Conservation (phyloP, 148 eudicot genomes). For the Selenicereus undatus region DNA sequence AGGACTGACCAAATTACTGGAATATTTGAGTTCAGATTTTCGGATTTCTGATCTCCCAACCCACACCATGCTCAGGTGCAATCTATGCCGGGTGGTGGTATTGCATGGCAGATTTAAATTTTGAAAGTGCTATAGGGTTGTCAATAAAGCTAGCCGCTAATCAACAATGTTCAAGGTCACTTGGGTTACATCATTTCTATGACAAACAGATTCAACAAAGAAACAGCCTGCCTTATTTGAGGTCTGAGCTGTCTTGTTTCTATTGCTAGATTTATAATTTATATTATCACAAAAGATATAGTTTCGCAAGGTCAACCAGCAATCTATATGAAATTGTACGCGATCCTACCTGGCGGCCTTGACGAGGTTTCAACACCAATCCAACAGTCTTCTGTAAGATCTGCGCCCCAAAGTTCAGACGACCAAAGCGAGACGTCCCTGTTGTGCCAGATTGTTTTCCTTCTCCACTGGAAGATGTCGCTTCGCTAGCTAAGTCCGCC, state of each 20-base stretch:
- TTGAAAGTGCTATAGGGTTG: not conserved
- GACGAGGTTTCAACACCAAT: slow-evolving; percentile 73
- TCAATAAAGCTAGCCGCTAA: not conserved
- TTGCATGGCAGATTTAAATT: no score
- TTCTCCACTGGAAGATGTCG: slow-evolving; percentile 40
- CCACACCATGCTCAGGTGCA: no score
- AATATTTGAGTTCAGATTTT: not conserved
- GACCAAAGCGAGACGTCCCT: slow-evolving; percentile 62
- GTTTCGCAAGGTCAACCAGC: not conserved
- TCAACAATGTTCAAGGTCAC: not conserved
- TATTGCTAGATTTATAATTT: not conserved
- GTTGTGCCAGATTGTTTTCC: slow-evolving; percentile 47
- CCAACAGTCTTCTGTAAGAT: slow-evolving; percentile 86
- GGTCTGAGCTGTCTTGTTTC: not conserved
- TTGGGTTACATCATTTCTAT: not conserved
- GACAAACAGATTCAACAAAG: not conserved
- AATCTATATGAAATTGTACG: not conserved
- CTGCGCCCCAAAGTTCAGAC: slow-evolving; percentile 67
- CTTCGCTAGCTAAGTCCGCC: slow-evolving; percentile 49
- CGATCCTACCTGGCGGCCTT: slow-evolving; percentile 69
- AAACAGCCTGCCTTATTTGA: not conserved
- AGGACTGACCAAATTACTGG: not conserved
- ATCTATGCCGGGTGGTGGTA: no score
- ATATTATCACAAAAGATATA: not conserved
- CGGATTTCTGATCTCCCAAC: no score